Evolutionary conservation across 2,329 filamentous ascomycete species (phyloP).

Genomic region (Cordyceps farinosa): DNA sequence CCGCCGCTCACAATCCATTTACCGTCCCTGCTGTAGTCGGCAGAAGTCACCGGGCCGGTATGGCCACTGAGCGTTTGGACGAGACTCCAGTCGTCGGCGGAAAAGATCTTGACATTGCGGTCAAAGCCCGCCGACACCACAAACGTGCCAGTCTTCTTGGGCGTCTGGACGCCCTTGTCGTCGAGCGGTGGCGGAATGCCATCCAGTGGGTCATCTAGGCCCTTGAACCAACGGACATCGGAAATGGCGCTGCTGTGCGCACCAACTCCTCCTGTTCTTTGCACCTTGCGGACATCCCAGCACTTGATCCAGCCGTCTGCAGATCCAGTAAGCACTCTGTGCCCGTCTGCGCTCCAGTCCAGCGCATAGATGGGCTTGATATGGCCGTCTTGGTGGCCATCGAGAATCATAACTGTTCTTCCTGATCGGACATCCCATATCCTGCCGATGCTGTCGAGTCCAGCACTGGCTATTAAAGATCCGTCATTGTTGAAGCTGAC

Average conservation of each 20-base stretch:
- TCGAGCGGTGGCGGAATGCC: constrained; percentile 58
- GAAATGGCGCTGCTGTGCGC: constrained; percentile 90
- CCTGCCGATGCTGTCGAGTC: constrained; percentile 87
- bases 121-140: constrained; percentile 91
- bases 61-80: constrained; percentile 87
- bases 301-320: constrained; percentile 96
- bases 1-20: constrained; percentile 94
- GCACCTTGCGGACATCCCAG: constrained; percentile 92
- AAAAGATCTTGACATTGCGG: constrained; percentile 92
- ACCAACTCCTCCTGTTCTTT: constrained; percentile 77
- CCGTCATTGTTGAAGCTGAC: constrained; percentile 89
- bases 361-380: constrained; percentile 91
- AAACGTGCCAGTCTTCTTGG: constrained; percentile 87
- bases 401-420: constrained; percentile 90
- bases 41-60: constrained; percentile 85
- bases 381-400: constrained; percentile 74
- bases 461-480: constrained; percentile 85
- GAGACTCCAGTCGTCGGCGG: constrained; percentile 91
- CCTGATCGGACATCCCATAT: constrained; percentile 95
- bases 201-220: constrained; percentile 68
- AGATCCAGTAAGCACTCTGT: constrained; percentile 88
- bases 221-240: constrained; percentile 91
- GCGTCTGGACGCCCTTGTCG: constrained; percentile 62
- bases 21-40: constrained; percentile 81
- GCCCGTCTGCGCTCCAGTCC: constrained; percentile 88